Evolutionary conservation across 2,329 filamentous ascomycete genomes (phyloP).

Genomic region (Aspergillus pseudotamarii): DNA sequence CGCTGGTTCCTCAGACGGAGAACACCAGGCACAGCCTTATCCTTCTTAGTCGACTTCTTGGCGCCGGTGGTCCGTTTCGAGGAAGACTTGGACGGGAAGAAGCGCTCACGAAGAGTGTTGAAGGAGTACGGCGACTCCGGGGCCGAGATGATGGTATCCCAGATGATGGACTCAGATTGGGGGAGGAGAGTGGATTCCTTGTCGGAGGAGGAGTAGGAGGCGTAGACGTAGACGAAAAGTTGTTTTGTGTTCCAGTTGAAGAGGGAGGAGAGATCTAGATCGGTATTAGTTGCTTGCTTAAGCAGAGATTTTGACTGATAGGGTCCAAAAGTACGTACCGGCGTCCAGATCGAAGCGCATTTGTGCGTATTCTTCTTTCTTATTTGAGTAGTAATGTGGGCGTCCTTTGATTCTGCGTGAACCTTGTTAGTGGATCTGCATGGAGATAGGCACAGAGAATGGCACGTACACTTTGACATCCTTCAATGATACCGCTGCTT

Average conservation of each 20-base stretch:
- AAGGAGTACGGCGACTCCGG: conserved; percentile 48
- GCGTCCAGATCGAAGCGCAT: conserved; percentile 92
- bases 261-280: conserved; percentile 76
- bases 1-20: conserved; percentile 80
- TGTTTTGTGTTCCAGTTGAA: conserved; percentile 99
- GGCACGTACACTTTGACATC: conserved; percentile 80
- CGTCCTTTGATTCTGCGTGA: conserved; percentile 74
- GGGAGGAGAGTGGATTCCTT: conserved; percentile 25
- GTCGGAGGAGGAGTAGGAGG: conserved; percentile 60
- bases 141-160: conserved; percentile 90
- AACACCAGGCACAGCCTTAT: conserved; percentile 56
- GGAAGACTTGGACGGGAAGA: conserved; percentile 30
- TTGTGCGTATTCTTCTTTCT: conserved; percentile 94
- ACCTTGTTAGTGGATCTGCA: conserved; percentile 5
- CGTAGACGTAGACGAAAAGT: conserved; percentile 93
- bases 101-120: conserved; percentile 39
- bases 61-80: conserved; percentile 26
- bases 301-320: neutral
- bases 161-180: conserved; percentile 74
- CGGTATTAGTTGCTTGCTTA: conserved; percentile 3
- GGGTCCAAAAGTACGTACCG: conserved; percentile 41
- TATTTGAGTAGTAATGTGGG: conserved; percentile 92
- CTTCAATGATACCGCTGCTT: conserved; percentile 51
- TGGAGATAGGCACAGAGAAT: neutral
- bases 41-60: conserved; percentile 23